Conservation (phyloP, 176 grass and related monocot species). For the Triticum aestivum region IWGSC_CS_RefSeq_v2.1 NC_057814.1:543323737-543324236, state of each 20-base stretch:
- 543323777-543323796: constrained; percentile 84
- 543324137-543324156: background rate
- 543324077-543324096: background rate
- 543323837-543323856: constrained; percentile 67
- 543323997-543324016: background rate
- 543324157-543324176: background rate
- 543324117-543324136: background rate
- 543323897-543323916: constrained; percentile 81
- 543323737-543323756: constrained; percentile 77
- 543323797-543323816: constrained; percentile 88
- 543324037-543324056: background rate
- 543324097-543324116: background rate
- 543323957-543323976: background rate
- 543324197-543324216: too few species aligned
- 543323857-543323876: constrained; percentile 67
- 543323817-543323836: constrained; percentile 84
- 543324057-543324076: background rate
- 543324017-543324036: background rate
- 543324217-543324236: too few species aligned
- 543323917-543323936: constrained; percentile 79
- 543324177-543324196: background rate
- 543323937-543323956: constrained; percentile 14
- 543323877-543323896: constrained; percentile 79
- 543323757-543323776: constrained; percentile 87
- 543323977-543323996: background rate